These are phyloP conservation scores for Colletotrichum liriopes DNA, from an alignment of 2,329 filamentous ascomycete species.

Conservation along the genomic window DNA sequence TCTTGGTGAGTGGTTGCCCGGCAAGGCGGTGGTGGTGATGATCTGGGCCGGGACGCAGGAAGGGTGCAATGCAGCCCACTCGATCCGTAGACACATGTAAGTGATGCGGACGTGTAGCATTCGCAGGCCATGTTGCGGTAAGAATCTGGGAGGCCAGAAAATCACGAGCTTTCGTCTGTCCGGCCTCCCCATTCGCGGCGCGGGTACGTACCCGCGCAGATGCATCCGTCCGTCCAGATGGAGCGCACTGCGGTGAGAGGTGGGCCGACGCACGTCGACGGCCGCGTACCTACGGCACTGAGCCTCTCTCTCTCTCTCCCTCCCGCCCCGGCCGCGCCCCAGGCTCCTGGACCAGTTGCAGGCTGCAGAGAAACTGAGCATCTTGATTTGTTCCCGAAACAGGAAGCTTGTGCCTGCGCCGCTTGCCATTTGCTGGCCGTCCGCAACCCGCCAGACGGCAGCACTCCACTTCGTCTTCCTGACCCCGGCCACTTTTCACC, in stretches of 20 bases:
- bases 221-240: not conserved
- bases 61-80: not conserved
- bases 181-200: not conserved
- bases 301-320: constrained; percentile 19
- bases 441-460: constrained; percentile 1
- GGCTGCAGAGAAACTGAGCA: not conserved
- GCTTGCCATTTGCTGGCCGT: constrained; percentile 37
- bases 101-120: not conserved
- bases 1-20: not conserved
- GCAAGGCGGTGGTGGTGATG: not conserved
- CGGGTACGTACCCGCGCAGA: constrained; percentile 11
- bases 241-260: constrained; percentile 9
- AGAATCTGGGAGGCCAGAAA: not conserved
- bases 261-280: constrained; percentile 31
- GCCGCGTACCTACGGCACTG: constrained; percentile 41
- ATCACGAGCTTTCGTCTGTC: constrained; percentile 15
- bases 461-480: constrained; percentile 12
- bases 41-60: not conserved
- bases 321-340: constrained; percentile 22
- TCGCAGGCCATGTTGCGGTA: not conserved
- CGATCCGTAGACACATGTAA: not conserved
- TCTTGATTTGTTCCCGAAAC: constrained; percentile 32
- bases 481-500: constrained; percentile 24
- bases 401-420: constrained; percentile 33
- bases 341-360: constrained; percentile 27